Conservation (phyloP, 768 basidiomycete genomes). For the Agaricus bisporus region DNA sequence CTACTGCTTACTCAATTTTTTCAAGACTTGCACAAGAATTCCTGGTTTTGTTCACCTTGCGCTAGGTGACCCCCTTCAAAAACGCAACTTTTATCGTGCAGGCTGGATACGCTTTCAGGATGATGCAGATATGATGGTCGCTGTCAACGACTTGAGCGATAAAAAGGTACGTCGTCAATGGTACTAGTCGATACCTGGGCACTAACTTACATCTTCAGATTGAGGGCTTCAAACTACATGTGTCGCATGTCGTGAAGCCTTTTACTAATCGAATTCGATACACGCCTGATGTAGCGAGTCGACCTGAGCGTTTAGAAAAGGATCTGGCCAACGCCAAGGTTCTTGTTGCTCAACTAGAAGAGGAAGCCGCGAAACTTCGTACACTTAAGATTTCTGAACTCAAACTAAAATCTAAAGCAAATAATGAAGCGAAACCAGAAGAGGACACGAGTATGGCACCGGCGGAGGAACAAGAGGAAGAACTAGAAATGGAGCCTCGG, state of each 20-base stretch:
- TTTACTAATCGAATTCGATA: slow-evolving; percentile 74
- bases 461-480: slow-evolving; percentile 35
- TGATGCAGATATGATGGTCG: slow-evolving; percentile 73
- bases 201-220: slow-evolving; percentile 44
- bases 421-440: slow-evolving; percentile 18
- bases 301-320: slow-evolving; percentile 72
- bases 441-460: slow-evolving; percentile 26
- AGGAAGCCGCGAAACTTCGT: slow-evolving; percentile 52
- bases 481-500: slow-evolving; percentile 49
- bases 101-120: slow-evolving; percentile 89
- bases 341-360: slow-evolving; percentile 72
- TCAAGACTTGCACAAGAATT: slow-evolving; percentile 67
- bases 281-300: slow-evolving; percentile 77
- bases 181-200: not conserved
- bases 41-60: slow-evolving; percentile 87
- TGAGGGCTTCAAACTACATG: slow-evolving; percentile 91
- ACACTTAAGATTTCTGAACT: slow-evolving; percentile 29
- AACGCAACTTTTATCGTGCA: slow-evolving; percentile 90
- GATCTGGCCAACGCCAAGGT: slow-evolving; percentile 73
- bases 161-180: slow-evolving; percentile 58
- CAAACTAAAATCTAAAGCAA: slow-evolving; percentile 15
- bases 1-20: slow-evolving; percentile 7
- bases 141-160: slow-evolving; percentile 71
- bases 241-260: slow-evolving; percentile 73
- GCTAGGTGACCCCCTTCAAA: slow-evolving; percentile 86